These are phyloP conservation scores for Globisporangium ultimum DNA, from an alignment of 352 stramenopile genomes.

Conservation along the genomic window DNA sequence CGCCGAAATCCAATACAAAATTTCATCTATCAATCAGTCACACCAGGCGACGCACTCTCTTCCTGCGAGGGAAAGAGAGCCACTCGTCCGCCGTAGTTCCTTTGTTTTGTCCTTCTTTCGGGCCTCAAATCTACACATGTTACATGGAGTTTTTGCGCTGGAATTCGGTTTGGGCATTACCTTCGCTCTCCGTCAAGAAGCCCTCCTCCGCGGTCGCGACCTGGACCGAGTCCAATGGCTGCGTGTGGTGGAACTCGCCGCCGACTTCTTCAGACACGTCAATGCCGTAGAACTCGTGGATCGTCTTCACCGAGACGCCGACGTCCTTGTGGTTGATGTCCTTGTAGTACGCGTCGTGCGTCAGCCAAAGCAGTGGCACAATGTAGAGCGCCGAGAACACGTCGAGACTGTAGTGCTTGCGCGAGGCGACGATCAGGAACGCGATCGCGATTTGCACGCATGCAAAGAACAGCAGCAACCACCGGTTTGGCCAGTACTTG, in stretches of 20 bases:
- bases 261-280: constrained; percentile 30
- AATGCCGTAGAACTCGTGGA: constrained; percentile 58
- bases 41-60: background rate
- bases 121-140: constrained; percentile 18
- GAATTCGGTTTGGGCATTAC: constrained; percentile 26
- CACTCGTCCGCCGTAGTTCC: background rate
- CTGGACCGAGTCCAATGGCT: constrained; percentile 18
- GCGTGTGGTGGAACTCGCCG: constrained; percentile 10
- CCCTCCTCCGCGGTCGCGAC: constrained; percentile 21
- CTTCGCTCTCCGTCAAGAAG: constrained; percentile 20
- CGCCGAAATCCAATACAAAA: constrained; percentile 2
- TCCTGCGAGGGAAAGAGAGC: background rate
- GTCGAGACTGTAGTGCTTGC: constrained; percentile 91
- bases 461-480: constrained; percentile 67
- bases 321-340: constrained; percentile 84
- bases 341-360: constrained; percentile 71
- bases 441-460: constrained; percentile 78
- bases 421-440: constrained; percentile 84
- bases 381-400: constrained; percentile 89
- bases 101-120: constrained; percentile 6
- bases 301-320: constrained; percentile 50
- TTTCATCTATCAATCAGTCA: constrained; percentile 14
- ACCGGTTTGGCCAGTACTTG: constrained; percentile 88
- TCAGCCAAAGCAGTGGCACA: constrained; percentile 83
- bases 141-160: constrained; percentile 56